phyloP scores from a whole-genome alignment of 805 yeast species.

The Candida palmyrensis region DNA sequence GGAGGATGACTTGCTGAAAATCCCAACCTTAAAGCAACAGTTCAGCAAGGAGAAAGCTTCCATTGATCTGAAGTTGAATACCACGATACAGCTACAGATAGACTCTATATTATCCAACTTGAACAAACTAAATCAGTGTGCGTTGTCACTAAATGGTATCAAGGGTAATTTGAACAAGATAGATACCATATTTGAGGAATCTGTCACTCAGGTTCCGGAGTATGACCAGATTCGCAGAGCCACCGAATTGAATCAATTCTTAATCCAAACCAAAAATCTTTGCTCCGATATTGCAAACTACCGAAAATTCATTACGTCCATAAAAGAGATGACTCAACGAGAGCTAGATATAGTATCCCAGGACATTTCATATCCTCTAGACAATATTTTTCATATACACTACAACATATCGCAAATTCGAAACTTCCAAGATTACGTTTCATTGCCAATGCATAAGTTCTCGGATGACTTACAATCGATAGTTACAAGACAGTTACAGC shows the following conservation, averaged over 20 bases:
- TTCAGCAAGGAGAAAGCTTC: conserved; percentile 65
- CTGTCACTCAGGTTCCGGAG: conserved; percentile 54
- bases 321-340: conserved; percentile 49
- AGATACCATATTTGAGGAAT: conserved; percentile 51
- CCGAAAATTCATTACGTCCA: conserved; percentile 42
- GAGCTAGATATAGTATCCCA: conserved; percentile 30
- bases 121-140: conserved; percentile 43
- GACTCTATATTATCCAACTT: conserved; percentile 52
- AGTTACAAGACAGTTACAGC: conserved; percentile 50
- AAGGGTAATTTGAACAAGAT: conserved; percentile 35
- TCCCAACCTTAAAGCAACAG: conserved; percentile 49
- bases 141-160: conserved; percentile 28
- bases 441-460: conserved; percentile 41
- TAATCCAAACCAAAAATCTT: conserved; percentile 63
- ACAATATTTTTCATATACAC: conserved; percentile 62
- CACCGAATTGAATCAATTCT: conserved; percentile 64
- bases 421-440: conserved; percentile 74
- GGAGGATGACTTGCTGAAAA: conserved; percentile 52
- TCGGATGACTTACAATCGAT: conserved; percentile 66
- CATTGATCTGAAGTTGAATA: conserved; percentile 67
- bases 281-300: conserved; percentile 58
- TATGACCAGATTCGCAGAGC: conserved; percentile 67
- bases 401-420: conserved; percentile 63
- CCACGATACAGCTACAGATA: conserved; percentile 63
- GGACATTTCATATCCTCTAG: conserved; percentile 39